A percentile compares a stretch with the other conserved stretches of the same genome.
Conservation (phyloP, 2,329 filamentous ascomycete genomes). For the Aspergillus glaucus region DNA sequence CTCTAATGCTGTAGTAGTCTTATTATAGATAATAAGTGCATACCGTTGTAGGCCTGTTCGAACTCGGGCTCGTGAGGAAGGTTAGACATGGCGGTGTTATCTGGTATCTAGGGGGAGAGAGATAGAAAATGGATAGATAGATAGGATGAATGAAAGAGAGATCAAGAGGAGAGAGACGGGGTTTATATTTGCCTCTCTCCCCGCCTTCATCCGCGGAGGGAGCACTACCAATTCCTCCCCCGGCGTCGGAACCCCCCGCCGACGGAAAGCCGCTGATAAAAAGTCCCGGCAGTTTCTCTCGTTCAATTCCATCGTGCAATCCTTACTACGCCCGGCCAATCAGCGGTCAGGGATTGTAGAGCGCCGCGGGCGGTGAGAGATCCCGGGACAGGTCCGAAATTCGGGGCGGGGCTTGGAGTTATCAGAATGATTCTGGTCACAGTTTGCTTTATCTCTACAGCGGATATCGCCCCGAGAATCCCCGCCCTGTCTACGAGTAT, state of each 20-base stretch:
- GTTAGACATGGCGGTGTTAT: slow-evolving; percentile 62
- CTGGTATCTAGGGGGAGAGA: neutral
- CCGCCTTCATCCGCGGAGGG: neutral
- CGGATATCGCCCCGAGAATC: slow-evolving; percentile 5
- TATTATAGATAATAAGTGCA: slow-evolving; percentile 17
- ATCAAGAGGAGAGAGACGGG: slow-evolving; percentile 9
- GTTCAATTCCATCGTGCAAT: neutral
- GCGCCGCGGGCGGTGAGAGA: slow-evolving; percentile 2
- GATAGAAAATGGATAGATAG: slow-evolving; percentile 3
- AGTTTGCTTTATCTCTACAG: slow-evolving; percentile 28
- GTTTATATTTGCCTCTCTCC: neutral
- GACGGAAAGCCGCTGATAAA: neutral
- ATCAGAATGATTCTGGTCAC: slow-evolving; percentile 33
- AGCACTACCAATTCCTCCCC: neutral
- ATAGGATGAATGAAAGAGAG: slow-evolving; percentile 6
- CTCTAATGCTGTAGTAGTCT: too few relatives aligned
- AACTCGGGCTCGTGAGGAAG: slow-evolving; percentile 89
- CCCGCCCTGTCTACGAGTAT: slow-evolving; percentile 2
- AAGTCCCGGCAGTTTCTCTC: neutral
- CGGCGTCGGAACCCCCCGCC: slow-evolving; percentile 26
- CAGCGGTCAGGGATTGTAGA: neutral
- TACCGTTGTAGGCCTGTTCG: slow-evolving; percentile 96
- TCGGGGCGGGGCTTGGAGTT: slow-evolving; percentile 22
- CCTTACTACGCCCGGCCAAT: neutral
- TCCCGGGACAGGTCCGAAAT: slow-evolving; percentile 18